Base-by-base conservation (phyloP, 2,329 filamentous ascomycete species). In the Xylaria sp. region DNA sequence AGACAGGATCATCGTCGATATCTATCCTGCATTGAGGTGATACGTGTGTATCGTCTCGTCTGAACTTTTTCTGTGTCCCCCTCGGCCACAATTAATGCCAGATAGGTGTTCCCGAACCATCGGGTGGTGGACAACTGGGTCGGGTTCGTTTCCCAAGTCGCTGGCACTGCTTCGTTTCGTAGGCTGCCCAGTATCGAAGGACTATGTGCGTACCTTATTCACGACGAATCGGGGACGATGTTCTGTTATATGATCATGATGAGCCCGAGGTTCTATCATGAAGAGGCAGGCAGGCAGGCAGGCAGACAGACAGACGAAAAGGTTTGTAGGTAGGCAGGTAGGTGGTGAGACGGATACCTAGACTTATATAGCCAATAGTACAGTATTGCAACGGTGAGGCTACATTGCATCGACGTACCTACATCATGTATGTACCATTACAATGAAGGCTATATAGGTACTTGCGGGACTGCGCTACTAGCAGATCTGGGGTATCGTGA, bases 401-500 rank as follows among this genome's bases (percentile, higher is more conserved):
- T 69, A 63, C 64, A 58, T 65, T 57, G 65, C 55, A 62, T 58
- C 42, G 10, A 58, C 27, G 55, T 48, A 44, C 48, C 51, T 60
- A 53, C 35, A 29, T 23, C 40, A 62, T 48, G 60, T 65, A 60
- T 40, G 60, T 65, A 60, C 55, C 55, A 55, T 67, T 67, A 67
- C 60, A 47, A 44, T 50, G 44, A 65, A 37, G 55, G 44, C 69
- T 67, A 64, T 73, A 74, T 76, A 75, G 74, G 74, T 76, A 75
- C 74, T 63, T 75, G 73, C 69, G 72, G 71, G 71, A 75, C 73
- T 67, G 32, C 32, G 4, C 32, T 44, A 55, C 73, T 67, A 54
- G 60, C 53, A 68, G 50, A 44, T 69, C 58, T 72, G 18, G 32
- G 71, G 72, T 74, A 75, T 75, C 74, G 73, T 72, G 74, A 74